A percentile compares a stretch with the other conserved stretches of the same genome.
phyloP scores from a whole-genome alignment of 2,329 filamentous ascomycete genomes.

The Phoma sp. region DNA sequence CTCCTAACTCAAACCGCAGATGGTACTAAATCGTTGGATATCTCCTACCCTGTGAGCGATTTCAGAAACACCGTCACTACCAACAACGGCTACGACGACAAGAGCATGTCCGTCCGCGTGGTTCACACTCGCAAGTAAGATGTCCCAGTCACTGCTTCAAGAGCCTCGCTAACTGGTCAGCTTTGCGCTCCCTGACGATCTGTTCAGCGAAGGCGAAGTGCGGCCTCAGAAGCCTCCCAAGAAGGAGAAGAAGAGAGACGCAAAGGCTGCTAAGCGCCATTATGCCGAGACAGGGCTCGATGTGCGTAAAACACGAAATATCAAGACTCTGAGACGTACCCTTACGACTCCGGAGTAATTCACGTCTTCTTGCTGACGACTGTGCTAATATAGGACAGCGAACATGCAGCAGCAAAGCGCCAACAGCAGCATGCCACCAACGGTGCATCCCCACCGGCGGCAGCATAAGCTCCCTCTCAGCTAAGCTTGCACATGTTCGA shows the following conservation, averaged over 20 bases:
- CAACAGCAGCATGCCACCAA: conserved; percentile 37
- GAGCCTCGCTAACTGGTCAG: conserved; percentile 55
- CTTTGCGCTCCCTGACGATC: conserved; percentile 85
- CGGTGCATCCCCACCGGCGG: conserved; percentile 36
- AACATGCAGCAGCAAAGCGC: conserved; percentile 41
- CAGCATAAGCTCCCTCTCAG: conserved; percentile 36
- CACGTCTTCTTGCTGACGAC: conserved; percentile 40
- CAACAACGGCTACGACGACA: conserved; percentile 76
- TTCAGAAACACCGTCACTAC: conserved; percentile 83
- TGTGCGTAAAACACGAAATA: conserved; percentile 48
- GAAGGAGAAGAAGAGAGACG: conserved; percentile 43
- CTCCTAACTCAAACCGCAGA: conserved; percentile 26
- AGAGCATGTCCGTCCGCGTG: conserved; percentile 79
- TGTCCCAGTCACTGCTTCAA: neutral
- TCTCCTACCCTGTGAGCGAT: conserved; percentile 80
- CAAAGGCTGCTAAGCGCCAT: conserved; percentile 49
- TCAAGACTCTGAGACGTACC: conserved; percentile 26
- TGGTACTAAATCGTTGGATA: conserved; percentile 74
- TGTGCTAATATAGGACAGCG: conserved; percentile 47
- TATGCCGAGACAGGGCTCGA: conserved; percentile 53
- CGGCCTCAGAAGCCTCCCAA: conserved; percentile 53
- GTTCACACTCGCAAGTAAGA: conserved; percentile 85
- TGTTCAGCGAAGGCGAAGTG: conserved; percentile 80
- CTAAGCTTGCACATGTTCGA: conserved; percentile 42
- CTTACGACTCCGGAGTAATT: conserved; percentile 26